Evolutionary conservation across 176 grass and related monocot species (phyloP).

Genomic region (Oryza rufipogon): DNA sequence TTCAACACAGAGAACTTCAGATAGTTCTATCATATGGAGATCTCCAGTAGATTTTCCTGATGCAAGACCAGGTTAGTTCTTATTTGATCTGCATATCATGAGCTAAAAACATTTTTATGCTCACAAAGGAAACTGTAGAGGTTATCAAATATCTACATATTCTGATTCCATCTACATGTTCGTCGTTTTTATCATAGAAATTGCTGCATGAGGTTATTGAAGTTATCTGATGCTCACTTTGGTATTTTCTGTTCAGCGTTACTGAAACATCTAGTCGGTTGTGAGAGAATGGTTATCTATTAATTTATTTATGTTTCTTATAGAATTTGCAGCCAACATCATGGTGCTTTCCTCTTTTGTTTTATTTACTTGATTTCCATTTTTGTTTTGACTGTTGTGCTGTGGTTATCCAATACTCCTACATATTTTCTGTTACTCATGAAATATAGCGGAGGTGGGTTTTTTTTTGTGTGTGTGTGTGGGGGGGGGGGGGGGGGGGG

Average conservation of each 20-base stretch:
- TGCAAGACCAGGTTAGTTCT: conserved; percentile 71
- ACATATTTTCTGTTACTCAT: conserved; percentile 8
- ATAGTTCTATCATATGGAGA: conserved; percentile 55
- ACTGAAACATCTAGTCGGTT: not conserved
- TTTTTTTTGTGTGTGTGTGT: too few relatives aligned
- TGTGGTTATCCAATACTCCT: not conserved
- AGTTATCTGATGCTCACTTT: not conserved
- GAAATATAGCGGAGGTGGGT: not conserved
- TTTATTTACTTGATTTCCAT: too few relatives aligned
- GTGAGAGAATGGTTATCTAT: not conserved
- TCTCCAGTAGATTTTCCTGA: conserved; percentile 66
- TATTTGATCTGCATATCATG: conserved; percentile 28
- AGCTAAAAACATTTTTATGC: not conserved
- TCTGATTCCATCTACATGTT: not conserved
- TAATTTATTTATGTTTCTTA: not conserved
- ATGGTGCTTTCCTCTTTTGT: not conserved
- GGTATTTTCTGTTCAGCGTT: not conserved
- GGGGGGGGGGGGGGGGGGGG: not conserved
- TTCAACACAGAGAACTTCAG: conserved; percentile 43
- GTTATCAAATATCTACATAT: not conserved
- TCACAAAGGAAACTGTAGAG: not conserved
- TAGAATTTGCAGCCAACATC: not conserved
- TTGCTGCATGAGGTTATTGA: not conserved
- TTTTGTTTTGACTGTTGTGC: not conserved
- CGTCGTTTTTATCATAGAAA: not conserved